A percentile compares a stretch with the other conserved stretches of the same genome.
phyloP scores from a whole-genome alignment of 495 filamentous ascomycete genomes.

The Immersiella caudata region DNA sequence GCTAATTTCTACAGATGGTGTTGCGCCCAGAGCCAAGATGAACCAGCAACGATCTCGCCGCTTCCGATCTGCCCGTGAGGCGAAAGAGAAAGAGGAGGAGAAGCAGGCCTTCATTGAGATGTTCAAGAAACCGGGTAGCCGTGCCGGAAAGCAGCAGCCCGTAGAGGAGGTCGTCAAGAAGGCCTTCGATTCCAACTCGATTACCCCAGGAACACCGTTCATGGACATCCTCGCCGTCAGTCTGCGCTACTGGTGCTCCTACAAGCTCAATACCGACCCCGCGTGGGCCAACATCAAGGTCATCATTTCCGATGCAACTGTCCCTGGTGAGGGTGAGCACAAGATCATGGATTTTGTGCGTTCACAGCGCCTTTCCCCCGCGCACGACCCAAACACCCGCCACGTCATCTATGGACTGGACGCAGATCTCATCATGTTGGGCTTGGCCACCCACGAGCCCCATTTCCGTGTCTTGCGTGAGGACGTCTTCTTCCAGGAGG shows the following conservation, averaged over 20 bases:
- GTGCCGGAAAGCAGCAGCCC: constrained; percentile 59
- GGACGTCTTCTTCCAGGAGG: constrained; percentile 92
- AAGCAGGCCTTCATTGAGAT: constrained; percentile 83
- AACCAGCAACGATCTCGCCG: constrained; percentile 93
- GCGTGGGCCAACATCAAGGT: constrained; percentile 97
- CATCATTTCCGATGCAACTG: constrained; percentile 96
- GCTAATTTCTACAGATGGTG: constrained; percentile 70
- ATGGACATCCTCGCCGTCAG: constrained; percentile 96
- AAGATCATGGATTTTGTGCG: constrained; percentile 99
- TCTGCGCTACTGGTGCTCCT: constrained; percentile 91
- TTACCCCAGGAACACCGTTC: constrained; percentile 97
- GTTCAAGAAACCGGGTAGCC: constrained; percentile 71
- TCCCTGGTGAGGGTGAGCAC: constrained; percentile 97
- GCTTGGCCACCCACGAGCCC: constrained; percentile 94
- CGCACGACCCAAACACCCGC: constrained; percentile 93
- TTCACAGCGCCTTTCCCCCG: constrained; percentile 84
- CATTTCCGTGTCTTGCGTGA: constrained; percentile 97
- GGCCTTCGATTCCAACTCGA: constrained; percentile 97
- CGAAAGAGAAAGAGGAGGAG: constrained; percentile 89
- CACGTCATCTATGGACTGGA: constrained; percentile 97
- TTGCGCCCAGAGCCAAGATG: constrained; percentile 94
- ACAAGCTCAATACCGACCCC: constrained; percentile 96
- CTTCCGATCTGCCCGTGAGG: constrained; percentile 92
- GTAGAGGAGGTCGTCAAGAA: constrained; percentile 74
- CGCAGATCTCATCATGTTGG: constrained; percentile 98